Percentiles rank a stretch among this genome's conserved stretches.
phyloP scores from a whole-genome alignment of 768 basidiomycete genomes.

The Kwoniella heveanensis region DNA sequence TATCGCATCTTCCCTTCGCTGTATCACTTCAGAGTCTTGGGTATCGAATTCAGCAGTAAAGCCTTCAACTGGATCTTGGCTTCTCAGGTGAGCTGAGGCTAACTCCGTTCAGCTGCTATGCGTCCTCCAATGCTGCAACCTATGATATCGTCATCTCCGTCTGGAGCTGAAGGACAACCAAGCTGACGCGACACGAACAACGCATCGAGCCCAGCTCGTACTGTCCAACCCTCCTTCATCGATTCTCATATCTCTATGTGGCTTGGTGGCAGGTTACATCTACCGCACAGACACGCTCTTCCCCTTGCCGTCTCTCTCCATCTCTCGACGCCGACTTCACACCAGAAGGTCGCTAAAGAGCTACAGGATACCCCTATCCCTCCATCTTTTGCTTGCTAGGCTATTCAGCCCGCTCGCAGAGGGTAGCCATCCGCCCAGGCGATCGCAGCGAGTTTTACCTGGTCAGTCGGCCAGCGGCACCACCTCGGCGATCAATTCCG shows the following conservation, averaged over 20 bases:
- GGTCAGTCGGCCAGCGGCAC: slow-evolving; percentile 56
- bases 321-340: slow-evolving; percentile 34
- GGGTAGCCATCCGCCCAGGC: slow-evolving; percentile 65
- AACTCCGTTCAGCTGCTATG: too few species aligned
- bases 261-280: slow-evolving; percentile 70
- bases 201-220: slow-evolving; percentile 63
- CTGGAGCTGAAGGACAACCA: too few species aligned
- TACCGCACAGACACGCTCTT: slow-evolving; percentile 81
- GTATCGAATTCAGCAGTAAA: slow-evolving; percentile 74
- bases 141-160: too few species aligned
- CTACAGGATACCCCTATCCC: slow-evolving; percentile 70
- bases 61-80: slow-evolving; percentile 71
- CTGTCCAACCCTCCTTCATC: slow-evolving; percentile 71
- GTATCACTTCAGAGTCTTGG: slow-evolving; percentile 76
- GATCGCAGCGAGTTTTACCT: slow-evolving; percentile 74
- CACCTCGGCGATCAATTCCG: neutral
- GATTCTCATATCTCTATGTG: slow-evolving; percentile 64
- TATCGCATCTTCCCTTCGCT: slow-evolving; percentile 72
- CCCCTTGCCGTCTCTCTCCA: slow-evolving; percentile 56
- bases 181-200: neutral
- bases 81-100: slow-evolving; percentile 67
- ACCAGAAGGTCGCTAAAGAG: slow-evolving; percentile 59
- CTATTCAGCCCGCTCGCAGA: slow-evolving; percentile 72
- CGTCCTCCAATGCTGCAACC: too few species aligned
- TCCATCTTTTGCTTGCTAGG: slow-evolving; percentile 64